Evolutionary conservation across 2,329 filamentous ascomycete genomes (phyloP).

Genomic region (Dactylellina parvicollis): DNA sequence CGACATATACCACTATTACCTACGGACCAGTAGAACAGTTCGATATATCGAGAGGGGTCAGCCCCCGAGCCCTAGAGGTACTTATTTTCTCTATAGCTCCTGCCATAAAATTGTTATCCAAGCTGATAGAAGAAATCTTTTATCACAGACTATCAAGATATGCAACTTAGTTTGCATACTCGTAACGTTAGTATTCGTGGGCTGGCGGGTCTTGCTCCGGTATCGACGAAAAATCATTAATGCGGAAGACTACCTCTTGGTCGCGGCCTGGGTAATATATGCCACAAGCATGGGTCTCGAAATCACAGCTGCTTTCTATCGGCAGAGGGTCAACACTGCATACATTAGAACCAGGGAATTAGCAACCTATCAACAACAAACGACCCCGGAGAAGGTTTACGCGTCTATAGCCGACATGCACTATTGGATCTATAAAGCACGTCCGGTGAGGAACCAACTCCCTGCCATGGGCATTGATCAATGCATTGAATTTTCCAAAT

Average conservation of each 20-base stretch:
- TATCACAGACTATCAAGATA: neutral
- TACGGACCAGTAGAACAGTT: neutral
- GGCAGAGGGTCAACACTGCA: neutral
- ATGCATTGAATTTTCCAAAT: neutral
- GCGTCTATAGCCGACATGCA: neutral
- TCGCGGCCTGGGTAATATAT: neutral
- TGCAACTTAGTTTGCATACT: neutral
- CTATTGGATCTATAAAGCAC: neutral
- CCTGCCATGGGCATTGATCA: neutral
- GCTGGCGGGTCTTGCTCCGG: neutral
- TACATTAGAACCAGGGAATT: neutral
- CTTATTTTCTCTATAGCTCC: neutral
- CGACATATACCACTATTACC: neutral
- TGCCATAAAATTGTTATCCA: neutral
- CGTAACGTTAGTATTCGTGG: neutral
- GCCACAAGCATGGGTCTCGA: slow-evolving; percentile 1
- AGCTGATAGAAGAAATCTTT: neutral
- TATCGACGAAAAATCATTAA: slow-evolving; percentile 1
- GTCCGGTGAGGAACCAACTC: neutral
- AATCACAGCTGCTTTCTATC: neutral
- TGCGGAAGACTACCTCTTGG: neutral
- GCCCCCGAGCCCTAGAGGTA: neutral
- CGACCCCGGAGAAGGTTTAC: neutral
- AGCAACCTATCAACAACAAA: too few relatives aligned
- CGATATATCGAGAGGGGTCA: neutral